Evolutionary conservation across 2,329 filamentous ascomycete species (phyloP).

Genomic region (Ampelomyces quisqualis): DNA sequence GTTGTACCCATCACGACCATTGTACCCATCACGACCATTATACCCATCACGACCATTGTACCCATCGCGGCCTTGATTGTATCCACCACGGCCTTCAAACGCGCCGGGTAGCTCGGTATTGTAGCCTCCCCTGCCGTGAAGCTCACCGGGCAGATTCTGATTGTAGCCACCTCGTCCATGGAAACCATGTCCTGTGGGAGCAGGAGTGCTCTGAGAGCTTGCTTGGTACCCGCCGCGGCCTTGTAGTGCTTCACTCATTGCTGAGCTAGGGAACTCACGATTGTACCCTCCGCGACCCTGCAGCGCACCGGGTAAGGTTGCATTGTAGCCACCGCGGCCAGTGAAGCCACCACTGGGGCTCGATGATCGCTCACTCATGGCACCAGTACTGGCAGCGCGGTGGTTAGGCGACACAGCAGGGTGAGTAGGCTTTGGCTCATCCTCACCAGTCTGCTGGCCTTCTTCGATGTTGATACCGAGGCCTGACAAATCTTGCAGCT

Average conservation of each 20-base stretch:
- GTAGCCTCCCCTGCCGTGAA: slow-evolving; percentile 37
- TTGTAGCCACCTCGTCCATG: slow-evolving; percentile 38
- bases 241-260: slow-evolving; percentile 25
- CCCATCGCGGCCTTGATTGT: slow-evolving; percentile 42
- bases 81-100: slow-evolving; percentile 40
- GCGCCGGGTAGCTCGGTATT: slow-evolving; percentile 35
- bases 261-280: slow-evolving; percentile 19
- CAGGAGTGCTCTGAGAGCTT: slow-evolving; percentile 19
- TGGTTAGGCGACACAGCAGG: slow-evolving; percentile 32
- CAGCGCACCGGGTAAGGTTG: slow-evolving; percentile 28
- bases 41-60: slow-evolving; percentile 43
- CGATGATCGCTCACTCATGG: slow-evolving; percentile 32
- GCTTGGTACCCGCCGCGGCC: slow-evolving; percentile 18
- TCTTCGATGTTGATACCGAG: slow-evolving; percentile 42
- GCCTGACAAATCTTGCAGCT: slow-evolving; percentile 31
- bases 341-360: slow-evolving; percentile 36
- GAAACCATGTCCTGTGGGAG: slow-evolving; percentile 20
- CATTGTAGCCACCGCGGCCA: slow-evolving; percentile 41
- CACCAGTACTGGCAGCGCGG: slow-evolving; percentile 32
- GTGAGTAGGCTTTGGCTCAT: slow-evolving; percentile 33
- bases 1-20: slow-evolving; percentile 24
- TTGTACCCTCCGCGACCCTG: slow-evolving; percentile 37
- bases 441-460: slow-evolving; percentile 28
- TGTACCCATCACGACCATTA: slow-evolving; percentile 36
- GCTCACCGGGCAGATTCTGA: slow-evolving; percentile 28